Evolutionary conservation across 441 rosid species (phyloP).

Genomic region (Adansonia rubrostipa): DNA sequence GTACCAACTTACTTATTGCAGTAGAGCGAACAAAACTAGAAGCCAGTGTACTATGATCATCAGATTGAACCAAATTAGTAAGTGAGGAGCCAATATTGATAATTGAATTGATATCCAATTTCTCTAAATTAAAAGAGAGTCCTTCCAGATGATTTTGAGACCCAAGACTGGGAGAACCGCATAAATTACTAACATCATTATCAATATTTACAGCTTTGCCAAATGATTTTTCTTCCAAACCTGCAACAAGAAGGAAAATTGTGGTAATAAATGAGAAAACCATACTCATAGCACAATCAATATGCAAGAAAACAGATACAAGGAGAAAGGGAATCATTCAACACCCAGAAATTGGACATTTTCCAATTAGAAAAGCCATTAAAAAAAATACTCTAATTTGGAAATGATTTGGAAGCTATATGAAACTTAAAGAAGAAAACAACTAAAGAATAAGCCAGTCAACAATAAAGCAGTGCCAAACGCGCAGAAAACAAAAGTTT

Average conservation of each 20-base stretch:
- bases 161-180: conserved; percentile 63
- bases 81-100: conserved; percentile 67
- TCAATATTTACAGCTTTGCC: conserved; percentile 54
- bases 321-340: background rate
- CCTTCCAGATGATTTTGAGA: conserved; percentile 62
- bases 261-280: background rate
- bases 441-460: background rate
- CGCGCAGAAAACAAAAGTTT: background rate
- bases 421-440: background rate
- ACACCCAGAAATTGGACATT: background rate
- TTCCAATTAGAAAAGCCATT: background rate
- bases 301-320: background rate
- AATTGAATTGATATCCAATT: conserved; percentile 58
- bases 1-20: conserved; percentile 65
- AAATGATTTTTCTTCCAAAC: conserved; percentile 68
- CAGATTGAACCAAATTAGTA: conserved; percentile 67
- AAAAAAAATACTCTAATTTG: background rate
- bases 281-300: background rate
- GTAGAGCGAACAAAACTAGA: conserved; percentile 62
- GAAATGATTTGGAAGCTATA: background rate
- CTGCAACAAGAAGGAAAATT: conserved; percentile 44
- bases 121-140: conserved; percentile 69
- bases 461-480: background rate
- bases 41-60: conserved; percentile 61
- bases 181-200: conserved; percentile 59